A percentile compares a stretch with the other conserved stretches of the same genome.
Conservation (phyloP, 257 asterid species). For the Ilex aquifolium region DNA sequence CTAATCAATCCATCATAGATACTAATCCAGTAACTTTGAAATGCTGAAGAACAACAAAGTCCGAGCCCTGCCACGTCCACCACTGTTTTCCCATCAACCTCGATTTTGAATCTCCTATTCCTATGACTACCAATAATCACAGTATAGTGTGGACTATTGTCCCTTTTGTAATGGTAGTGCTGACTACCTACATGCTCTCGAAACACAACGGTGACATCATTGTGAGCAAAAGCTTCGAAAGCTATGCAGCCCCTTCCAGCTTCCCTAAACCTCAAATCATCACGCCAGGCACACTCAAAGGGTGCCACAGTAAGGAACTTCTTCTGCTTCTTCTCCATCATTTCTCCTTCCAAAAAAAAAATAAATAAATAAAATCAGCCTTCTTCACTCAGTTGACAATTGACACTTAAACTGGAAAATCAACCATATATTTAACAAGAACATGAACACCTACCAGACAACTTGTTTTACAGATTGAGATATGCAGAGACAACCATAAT, state of each 20-base stretch:
- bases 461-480: not conserved
- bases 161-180: constrained; percentile 94
- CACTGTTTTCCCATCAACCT: constrained; percentile 78
- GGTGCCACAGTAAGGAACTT: constrained; percentile 90
- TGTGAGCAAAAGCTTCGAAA: constrained; percentile 94
- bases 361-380: not conserved
- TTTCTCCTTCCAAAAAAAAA: constrained; percentile 6
- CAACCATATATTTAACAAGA: not conserved
- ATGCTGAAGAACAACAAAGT: constrained; percentile 76
- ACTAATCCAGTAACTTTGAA: constrained; percentile 96
- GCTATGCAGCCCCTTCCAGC: constrained; percentile 98
- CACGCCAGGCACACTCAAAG: constrained; percentile 91
- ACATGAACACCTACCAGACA: not conserved
- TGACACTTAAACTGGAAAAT: not conserved
- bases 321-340: constrained; percentile 68
- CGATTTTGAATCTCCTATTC: constrained; percentile 73
- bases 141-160: constrained; percentile 86
- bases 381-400: constrained; percentile 12
- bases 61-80: constrained; percentile 78
- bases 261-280: constrained; percentile 75
- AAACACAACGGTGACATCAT: constrained; percentile 88
- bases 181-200: constrained; percentile 93
- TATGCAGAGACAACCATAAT: not conserved
- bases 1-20: constrained; percentile 88
- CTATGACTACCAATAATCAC: constrained; percentile 96